Evolutionary conservation across 495 filamentous ascomycete genomes (phyloP).

Genomic region (Staphylotrichum tortipilum): DNA sequence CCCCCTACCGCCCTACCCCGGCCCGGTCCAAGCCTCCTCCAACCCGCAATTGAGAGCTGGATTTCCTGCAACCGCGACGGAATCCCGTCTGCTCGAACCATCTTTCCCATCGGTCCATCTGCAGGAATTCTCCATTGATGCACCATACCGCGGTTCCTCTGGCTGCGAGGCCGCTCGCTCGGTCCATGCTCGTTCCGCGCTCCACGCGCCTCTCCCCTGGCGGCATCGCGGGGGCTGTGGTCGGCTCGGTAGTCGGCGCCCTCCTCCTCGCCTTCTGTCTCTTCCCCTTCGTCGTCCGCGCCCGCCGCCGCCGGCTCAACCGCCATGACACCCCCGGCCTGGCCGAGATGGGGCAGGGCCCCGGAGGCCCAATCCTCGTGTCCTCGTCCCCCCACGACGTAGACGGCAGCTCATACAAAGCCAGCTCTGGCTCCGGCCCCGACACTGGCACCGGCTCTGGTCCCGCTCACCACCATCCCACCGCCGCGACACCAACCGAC

Average conservation of each 20-base stretch:
- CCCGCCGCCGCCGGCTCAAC: slow-evolving; percentile 16
- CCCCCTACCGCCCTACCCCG: no score
- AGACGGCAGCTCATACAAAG: slow-evolving; percentile 18
- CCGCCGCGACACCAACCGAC: slow-evolving; percentile 10
- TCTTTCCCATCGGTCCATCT: no score
- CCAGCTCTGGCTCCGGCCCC: slow-evolving; percentile 2
- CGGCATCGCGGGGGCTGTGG: slow-evolving; percentile 29
- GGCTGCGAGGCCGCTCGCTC: slow-evolving; percentile 10
- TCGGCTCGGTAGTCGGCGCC: slow-evolving; percentile 27
- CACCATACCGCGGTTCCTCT: slow-evolving; percentile 3
- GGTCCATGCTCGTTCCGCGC: slow-evolving; percentile 23
- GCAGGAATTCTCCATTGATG: slow-evolving; percentile 6
- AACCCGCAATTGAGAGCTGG: neutral
- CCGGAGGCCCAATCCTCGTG: slow-evolving; percentile 27
- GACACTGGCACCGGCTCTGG: slow-evolving; percentile 6
- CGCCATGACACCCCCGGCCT: slow-evolving; percentile 16
- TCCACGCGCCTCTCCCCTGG: slow-evolving; percentile 20
- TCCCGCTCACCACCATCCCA: slow-evolving; percentile 10
- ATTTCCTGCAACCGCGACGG: neutral
- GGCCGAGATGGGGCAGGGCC: slow-evolving; percentile 28
- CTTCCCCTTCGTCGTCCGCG: slow-evolving; percentile 27
- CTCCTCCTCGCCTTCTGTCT: slow-evolving; percentile 25
- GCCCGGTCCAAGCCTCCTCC: neutral
- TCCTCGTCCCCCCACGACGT: slow-evolving; percentile 7
- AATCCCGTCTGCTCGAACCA: neutral